Evolutionary conservation across 768 basidiomycete genomes (phyloP), one percentile per base, ranked within the genome.

Genomic region (Phaeotremella skinneri): DNA sequence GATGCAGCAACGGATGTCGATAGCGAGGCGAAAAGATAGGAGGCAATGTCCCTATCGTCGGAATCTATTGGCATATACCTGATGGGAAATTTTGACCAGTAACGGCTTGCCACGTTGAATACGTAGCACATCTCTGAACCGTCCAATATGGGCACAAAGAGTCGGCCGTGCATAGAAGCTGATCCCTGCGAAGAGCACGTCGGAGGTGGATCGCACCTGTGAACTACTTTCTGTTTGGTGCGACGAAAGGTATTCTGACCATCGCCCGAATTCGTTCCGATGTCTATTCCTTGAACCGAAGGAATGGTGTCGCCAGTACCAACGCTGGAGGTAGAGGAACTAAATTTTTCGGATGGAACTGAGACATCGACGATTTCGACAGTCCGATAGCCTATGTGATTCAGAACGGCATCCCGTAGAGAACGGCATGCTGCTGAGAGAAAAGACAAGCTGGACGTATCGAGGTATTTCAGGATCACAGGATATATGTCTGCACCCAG

Each of bases 1-100:
- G 51, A 52, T 32, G 51, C 51, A 23, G 51, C 31, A n/a, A 52
- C 51, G 4, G 51, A 52, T 4, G 29, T n/a, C 6, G 51, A 23
- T 17, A 52, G 31, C 16, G 51, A 17, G 21, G 23, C 21, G 29
- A 50, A 50, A 23, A 5, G 14, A 9, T n/a, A 4, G 17, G 31
- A 14, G 13, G 29, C 23, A 11, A 14, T 23, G 14, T 30, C 51
- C 9, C 4, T 17, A 27, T 16, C 4, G 11, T 37, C 31, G 31
- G 17, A 27, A 17, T 30, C 30, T 23, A 29, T 14, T 23, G 17
- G 26, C 49, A 50, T 29, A 16, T 20, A n/a, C 17, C n/a, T 34
- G 29, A 52, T 37, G 23, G 51, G 51, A 37, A 32, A 52, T 14
- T 23, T 32, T 7, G 6, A 30, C 51, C 51, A 52, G 3, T n/a